These are phyloP conservation scores for Skeletonema potamos DNA, from an alignment of 108 stramenopile species.

Conservation along the genomic window DNA sequence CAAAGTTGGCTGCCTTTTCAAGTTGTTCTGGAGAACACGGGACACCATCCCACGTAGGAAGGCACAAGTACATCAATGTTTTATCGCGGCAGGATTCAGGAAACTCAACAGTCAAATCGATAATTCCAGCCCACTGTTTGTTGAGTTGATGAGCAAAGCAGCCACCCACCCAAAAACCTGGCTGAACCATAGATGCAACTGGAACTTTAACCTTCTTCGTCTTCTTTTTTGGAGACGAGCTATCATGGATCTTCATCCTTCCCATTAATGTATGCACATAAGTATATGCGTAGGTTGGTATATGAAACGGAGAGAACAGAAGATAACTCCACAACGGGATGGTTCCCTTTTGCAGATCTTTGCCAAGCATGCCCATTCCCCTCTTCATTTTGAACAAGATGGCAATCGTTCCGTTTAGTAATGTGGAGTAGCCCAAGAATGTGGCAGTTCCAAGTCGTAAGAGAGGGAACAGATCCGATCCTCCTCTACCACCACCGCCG, in stretches of 20 bases:
- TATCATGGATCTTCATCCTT: slow-evolving; percentile 28
- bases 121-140: slow-evolving; percentile 79
- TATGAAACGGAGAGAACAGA: slow-evolving; percentile 71
- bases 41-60: slow-evolving; percentile 88
- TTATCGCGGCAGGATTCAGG: slow-evolving; percentile 67
- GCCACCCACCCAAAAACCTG: slow-evolving; percentile 89
- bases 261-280: slow-evolving; percentile 58
- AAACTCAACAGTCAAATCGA: slow-evolving; percentile 90
- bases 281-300: slow-evolving; percentile 78
- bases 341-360: slow-evolving; percentile 61
- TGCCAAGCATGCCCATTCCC: slow-evolving; percentile 80
- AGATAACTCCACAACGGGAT: slow-evolving; percentile 84
- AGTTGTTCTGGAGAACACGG: slow-evolving; percentile 77
- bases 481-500: neutral
- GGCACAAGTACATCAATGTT: slow-evolving; percentile 61
- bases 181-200: slow-evolving; percentile 78
- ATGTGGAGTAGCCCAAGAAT: slow-evolving; percentile 67
- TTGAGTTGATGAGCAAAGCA: slow-evolving; percentile 75
- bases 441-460: slow-evolving; percentile 45
- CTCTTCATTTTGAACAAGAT: slow-evolving; percentile 70
- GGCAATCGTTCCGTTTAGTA: slow-evolving; percentile 81
- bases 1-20: slow-evolving; percentile 78
- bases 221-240: slow-evolving; percentile 38
- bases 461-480: slow-evolving; percentile 15
- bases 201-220: slow-evolving; percentile 58